These are phyloP conservation scores for Brassica napus DNA, from an alignment of 345 rosid species.

Conservation along the genomic window DNA sequence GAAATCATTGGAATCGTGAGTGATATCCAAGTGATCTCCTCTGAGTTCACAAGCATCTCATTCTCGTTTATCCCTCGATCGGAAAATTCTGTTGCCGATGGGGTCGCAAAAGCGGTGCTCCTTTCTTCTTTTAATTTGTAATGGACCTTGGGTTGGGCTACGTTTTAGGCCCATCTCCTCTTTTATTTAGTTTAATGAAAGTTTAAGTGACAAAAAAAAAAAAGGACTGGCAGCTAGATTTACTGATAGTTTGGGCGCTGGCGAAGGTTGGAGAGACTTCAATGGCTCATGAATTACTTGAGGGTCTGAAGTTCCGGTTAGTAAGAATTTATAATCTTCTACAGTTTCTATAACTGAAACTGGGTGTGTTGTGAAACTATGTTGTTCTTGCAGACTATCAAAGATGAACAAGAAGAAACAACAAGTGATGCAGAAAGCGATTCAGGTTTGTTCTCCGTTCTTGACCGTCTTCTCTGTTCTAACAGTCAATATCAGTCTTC, in stretches of 20 bases:
- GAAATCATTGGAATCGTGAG: too few relatives aligned
- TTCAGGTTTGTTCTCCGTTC: slow-evolving; percentile 54
- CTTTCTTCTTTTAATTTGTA: too few relatives aligned
- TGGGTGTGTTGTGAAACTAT: slow-evolving; percentile 16
- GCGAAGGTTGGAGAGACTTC: slow-evolving; percentile 60
- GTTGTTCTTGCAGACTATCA: slow-evolving; percentile 48
- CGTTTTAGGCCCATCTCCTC: too few relatives aligned
- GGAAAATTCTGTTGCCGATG: too few relatives aligned
- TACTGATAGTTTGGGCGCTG: slow-evolving; percentile 82
- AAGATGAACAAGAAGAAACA: slow-evolving; percentile 78
- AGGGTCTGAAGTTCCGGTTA: slow-evolving; percentile 57
- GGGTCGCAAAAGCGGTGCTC: too few relatives aligned
- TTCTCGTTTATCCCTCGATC: too few relatives aligned
- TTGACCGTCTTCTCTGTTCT: slow-evolving; percentile 7
- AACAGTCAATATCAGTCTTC: slow-evolving; percentile 9
- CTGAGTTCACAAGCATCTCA: too few relatives aligned
- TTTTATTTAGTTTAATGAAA: too few relatives aligned
- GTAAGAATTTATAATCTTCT: slow-evolving; percentile 22
- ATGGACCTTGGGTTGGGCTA: too few relatives aligned
- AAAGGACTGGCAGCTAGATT: slow-evolving; percentile 63
- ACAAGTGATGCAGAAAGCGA: slow-evolving; percentile 62
- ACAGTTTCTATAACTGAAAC: not conserved
- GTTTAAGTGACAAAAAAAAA: too few relatives aligned
- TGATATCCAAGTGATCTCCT: too few relatives aligned
- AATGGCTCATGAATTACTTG: slow-evolving; percentile 64